Percentiles rank a stretch among this genome's conserved stretches.
These are phyloP conservation scores for Tylopilus sp. DNA, from an alignment of 768 basidiomycete species.

Conservation along the genomic window DNA sequence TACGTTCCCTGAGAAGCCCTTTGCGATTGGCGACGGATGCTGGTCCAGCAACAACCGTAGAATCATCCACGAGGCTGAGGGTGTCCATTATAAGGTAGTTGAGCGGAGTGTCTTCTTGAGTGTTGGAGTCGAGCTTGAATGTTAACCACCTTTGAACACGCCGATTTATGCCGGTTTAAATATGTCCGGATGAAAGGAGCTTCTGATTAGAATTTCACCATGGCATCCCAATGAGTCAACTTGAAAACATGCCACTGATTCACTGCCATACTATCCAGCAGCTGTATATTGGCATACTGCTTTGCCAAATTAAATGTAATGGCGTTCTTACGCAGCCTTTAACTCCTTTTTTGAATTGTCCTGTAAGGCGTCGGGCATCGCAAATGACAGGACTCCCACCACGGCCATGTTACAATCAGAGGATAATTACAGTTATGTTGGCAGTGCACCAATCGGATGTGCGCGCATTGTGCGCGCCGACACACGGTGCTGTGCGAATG, in stretches of 20 bases:
- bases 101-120: background rate
- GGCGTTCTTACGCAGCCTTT: too few species aligned
- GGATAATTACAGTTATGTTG: background rate
- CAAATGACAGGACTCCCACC: background rate
- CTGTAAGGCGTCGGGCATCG: too few species aligned
- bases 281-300: too few species aligned
- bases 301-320: too few species aligned
- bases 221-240: too few species aligned
- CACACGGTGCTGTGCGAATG: background rate
- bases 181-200: background rate
- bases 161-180: background rate
- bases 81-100: conserved; percentile 20
- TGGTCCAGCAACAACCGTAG: conserved; percentile 44
- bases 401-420: too few species aligned
- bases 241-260: too few species aligned
- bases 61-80: conserved; percentile 40
- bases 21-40: conserved; percentile 24
- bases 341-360: too few species aligned
- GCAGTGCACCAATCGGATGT: conserved; percentile 1
- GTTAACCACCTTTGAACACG: background rate
- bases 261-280: too few species aligned
- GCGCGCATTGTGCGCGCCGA: background rate
- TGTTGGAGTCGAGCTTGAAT: background rate
- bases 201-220: background rate
- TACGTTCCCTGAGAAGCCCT: conserved; percentile 19